These are phyloP conservation scores for Ogataea angusta DNA, from an alignment of 805 yeast species.

Conservation along the genomic window DNA sequence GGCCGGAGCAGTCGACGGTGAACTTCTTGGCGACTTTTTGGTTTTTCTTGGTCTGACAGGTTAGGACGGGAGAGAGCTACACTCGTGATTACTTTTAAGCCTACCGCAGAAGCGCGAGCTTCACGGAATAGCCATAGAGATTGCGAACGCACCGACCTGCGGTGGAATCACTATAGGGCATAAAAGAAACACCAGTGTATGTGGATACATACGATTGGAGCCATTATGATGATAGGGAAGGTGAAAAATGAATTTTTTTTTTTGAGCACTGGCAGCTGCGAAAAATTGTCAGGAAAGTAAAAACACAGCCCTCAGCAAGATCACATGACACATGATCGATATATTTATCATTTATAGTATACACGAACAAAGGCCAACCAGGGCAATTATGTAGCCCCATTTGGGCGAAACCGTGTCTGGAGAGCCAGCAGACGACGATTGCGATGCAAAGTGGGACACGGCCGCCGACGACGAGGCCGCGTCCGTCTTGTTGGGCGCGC, in stretches of 20 bases:
- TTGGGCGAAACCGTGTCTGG: constrained; percentile 1
- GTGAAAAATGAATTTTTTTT: constrained; percentile 6
- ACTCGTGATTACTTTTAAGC: constrained; percentile 15
- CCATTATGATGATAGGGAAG: constrained; percentile 24
- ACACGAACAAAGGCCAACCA: constrained; percentile 1
- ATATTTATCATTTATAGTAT: background rate
- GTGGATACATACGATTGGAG: constrained; percentile 35
- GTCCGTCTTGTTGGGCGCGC: background rate
- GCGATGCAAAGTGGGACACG: background rate
- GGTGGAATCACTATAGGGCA: constrained; percentile 32
- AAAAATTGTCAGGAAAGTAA: too few species aligned
- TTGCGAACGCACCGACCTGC: constrained; percentile 13
- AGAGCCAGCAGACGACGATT: constrained; percentile 2
- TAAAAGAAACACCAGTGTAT: constrained; percentile 12
- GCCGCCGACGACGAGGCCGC: background rate
- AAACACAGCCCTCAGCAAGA: background rate
- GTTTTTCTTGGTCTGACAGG: constrained; percentile 69
- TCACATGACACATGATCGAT: constrained; percentile 10
- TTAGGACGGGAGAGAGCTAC: constrained; percentile 6
- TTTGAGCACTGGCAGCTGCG: background rate
- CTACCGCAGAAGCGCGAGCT: constrained; percentile 21
- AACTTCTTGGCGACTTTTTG: constrained; percentile 76
- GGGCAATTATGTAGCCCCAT: constrained; percentile 5
- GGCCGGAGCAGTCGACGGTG: constrained; percentile 95
- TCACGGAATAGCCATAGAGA: constrained; percentile 15